Percentiles rank a stretch among this genome's conserved stretches.
These are phyloP conservation scores for Barnettozyma sucrosica DNA, from an alignment of 805 yeast species.

Conservation along the genomic window DNA sequence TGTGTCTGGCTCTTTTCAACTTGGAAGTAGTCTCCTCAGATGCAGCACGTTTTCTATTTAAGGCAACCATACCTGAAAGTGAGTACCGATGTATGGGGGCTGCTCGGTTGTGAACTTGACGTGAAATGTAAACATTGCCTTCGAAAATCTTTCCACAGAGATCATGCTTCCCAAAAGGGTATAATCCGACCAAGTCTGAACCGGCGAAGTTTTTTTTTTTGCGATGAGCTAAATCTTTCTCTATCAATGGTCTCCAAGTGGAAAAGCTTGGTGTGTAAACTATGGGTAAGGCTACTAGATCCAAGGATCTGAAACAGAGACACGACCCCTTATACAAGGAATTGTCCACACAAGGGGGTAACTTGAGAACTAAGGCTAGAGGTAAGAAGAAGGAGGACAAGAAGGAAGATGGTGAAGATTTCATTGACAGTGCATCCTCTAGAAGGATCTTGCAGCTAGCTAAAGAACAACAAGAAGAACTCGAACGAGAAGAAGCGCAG, in stretches of 20 bases:
- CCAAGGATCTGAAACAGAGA: conserved; percentile 49
- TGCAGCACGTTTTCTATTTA: conserved; percentile 24
- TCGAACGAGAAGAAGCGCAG: conserved; percentile 58
- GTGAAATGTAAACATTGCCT: conserved; percentile 1
- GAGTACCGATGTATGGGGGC: background rate
- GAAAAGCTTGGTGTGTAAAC: background rate
- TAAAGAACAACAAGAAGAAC: conserved; percentile 86
- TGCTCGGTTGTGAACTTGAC: background rate
- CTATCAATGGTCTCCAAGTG: background rate
- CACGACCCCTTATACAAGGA: conserved; percentile 81
- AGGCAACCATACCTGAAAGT: conserved; percentile 17
- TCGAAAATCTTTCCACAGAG: background rate
- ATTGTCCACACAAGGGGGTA: conserved; percentile 69
- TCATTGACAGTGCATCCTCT: conserved; percentile 75
- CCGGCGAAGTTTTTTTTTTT: background rate
- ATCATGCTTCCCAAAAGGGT: conserved; percentile 3
- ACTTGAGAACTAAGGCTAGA: conserved; percentile 41
- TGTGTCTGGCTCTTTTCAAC: conserved; percentile 23
- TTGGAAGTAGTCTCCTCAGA: conserved; percentile 14
- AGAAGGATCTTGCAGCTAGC: conserved; percentile 86
- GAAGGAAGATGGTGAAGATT: conserved; percentile 50
- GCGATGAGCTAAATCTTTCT: conserved; percentile 2
- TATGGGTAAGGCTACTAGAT: conserved; percentile 60
- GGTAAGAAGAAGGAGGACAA: conserved; percentile 34
- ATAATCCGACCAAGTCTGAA: conserved; percentile 3